phyloP scores from a whole-genome alignment of 805 yeast species.

The Spathaspora boniae region DNA sequence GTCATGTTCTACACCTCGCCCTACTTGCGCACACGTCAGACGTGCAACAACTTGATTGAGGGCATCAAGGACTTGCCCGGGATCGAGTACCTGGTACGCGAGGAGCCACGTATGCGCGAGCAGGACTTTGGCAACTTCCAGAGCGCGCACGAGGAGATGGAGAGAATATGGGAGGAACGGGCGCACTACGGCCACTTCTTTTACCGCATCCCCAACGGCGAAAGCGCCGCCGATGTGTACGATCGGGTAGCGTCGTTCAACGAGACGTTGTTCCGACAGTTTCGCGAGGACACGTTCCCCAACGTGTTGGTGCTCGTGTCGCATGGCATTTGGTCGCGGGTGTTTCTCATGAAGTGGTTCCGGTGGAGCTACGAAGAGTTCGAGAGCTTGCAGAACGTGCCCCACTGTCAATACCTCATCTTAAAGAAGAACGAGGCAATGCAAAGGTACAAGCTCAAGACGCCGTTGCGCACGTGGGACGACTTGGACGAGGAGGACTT shows the following conservation, averaged over 20 bases:
- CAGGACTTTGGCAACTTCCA: constrained; percentile 96
- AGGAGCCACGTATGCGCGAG: constrained; percentile 90
- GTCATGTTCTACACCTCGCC: constrained; percentile 84
- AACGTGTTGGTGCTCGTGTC: constrained; percentile 79
- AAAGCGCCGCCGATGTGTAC: constrained; percentile 93
- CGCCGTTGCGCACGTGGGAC: constrained; percentile 71
- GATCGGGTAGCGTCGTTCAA: constrained; percentile 89
- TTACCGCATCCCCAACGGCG: constrained; percentile 89
- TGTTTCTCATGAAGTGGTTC: constrained; percentile 91
- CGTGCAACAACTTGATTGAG: constrained; percentile 65
- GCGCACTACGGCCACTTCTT: constrained; percentile 80
- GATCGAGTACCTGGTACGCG: constrained; percentile 54
- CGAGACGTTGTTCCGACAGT: constrained; percentile 81
- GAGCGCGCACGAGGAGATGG: constrained; percentile 72
- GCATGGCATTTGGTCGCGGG: constrained; percentile 93
- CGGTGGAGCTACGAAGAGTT: constrained; percentile 90
- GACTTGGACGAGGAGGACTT: constrained; percentile 44
- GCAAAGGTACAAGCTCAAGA: constrained; percentile 54
- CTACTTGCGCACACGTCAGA: constrained; percentile 78
- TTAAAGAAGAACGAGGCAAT: constrained; percentile 59
- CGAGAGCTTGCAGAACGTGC: constrained; percentile 77
- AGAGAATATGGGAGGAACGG: constrained; percentile 75
- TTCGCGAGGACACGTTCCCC: constrained; percentile 68
- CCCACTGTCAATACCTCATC: constrained; percentile 77
- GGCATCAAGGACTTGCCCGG: constrained; percentile 48